These are phyloP conservation scores for Solanum peruvianum DNA, from an alignment of 257 asterid genomes.

Conservation along the genomic window DNA sequence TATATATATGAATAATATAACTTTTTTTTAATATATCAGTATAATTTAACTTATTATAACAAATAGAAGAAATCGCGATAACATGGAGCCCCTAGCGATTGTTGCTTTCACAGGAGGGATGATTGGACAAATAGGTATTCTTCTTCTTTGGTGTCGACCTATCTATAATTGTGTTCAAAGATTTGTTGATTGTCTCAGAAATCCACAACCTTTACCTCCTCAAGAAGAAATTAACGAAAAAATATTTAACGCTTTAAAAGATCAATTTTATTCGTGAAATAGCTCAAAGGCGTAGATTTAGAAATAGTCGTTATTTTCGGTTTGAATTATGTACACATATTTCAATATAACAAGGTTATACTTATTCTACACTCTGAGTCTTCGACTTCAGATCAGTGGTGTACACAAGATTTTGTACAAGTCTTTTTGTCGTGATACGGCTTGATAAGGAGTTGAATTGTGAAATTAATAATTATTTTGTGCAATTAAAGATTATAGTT, in stretches of 20 bases:
- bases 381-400: background rate
- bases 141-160: constrained; percentile 14
- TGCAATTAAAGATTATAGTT: background rate
- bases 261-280: background rate
- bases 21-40: background rate
- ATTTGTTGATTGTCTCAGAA: constrained; percentile 12
- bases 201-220: constrained; percentile 12
- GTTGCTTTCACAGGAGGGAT: constrained; percentile 6
- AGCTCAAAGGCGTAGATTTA: background rate
- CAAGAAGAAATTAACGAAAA: background rate
- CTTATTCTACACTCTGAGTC: background rate
- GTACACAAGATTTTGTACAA: background rate
- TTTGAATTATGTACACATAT: background rate
- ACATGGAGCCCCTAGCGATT: constrained; percentile 2
- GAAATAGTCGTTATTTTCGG: background rate
- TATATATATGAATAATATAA: background rate
- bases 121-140: constrained; percentile 5
- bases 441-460: background rate
- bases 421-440: background rate
- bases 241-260: background rate
- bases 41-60: background rate
- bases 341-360: background rate
- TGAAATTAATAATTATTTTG: background rate
- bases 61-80: too few relatives aligned
- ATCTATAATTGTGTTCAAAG: constrained; percentile 1